Conservation (phyloP, 2,329 filamentous ascomycete genomes). For the Acephala macrosclerotiorum region DNA sequence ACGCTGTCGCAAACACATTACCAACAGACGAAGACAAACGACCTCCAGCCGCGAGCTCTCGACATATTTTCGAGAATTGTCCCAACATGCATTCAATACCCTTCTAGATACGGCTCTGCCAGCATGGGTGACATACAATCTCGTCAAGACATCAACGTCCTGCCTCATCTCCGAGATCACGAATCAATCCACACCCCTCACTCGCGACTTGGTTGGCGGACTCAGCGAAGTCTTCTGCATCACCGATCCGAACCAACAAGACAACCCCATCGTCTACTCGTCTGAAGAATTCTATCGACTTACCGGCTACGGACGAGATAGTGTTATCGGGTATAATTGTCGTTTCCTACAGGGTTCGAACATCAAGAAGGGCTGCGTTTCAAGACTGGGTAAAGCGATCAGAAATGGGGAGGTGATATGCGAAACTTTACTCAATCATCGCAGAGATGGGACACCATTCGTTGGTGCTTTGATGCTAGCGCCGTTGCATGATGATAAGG, state of each 20-base stretch:
- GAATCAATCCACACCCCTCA: constrained; percentile 17
- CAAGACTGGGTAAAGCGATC: constrained; percentile 18
- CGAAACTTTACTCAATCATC: constrained; percentile 30
- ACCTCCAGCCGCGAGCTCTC: constrained; percentile 9
- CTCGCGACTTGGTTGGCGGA: constrained; percentile 12
- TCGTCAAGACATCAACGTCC: constrained; percentile 18
- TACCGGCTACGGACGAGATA: constrained; percentile 86
- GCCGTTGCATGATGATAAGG: constrained; percentile 25
- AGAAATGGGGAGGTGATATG: constrained; percentile 18
- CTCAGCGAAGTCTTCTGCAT: constrained; percentile 29
- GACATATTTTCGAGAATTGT: constrained; percentile 60
- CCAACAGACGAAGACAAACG: constrained; percentile 41
- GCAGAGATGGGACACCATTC: constrained; percentile 27
- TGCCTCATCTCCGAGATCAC: constrained; percentile 24
- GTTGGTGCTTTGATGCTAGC: constrained; percentile 27
- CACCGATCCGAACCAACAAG: constrained; percentile 23
- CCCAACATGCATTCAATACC: constrained; percentile 65
- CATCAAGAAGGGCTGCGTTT: constrained; percentile 74
- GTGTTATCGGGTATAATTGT: constrained; percentile 88
- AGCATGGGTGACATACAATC: constrained; percentile 70
- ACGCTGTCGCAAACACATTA: constrained; percentile 52
- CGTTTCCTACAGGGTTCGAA: constrained; percentile 89
- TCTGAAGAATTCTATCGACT: constrained; percentile 92
- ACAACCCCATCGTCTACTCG: constrained; percentile 82
- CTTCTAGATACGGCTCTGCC: constrained; percentile 72